phyloP scores from a whole-genome alignment of 2,329 filamentous ascomycete genomes.

The Fusarium equiseti region DNA sequence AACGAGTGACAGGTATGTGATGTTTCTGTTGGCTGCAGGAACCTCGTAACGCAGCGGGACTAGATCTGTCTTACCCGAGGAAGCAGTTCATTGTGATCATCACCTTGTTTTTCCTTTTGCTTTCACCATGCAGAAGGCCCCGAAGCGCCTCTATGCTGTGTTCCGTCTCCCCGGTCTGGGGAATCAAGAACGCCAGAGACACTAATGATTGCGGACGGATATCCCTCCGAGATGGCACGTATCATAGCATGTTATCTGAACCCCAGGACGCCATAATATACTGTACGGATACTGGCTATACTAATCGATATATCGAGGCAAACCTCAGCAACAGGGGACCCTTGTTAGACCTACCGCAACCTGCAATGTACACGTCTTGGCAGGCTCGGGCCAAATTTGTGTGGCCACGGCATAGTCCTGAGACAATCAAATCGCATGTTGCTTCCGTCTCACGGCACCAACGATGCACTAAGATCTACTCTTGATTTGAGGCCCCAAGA shows the following conservation, averaged over 20 bases:
- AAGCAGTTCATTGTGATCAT: background rate
- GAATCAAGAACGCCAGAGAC: background rate
- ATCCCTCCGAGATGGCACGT: background rate
- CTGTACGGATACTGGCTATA: background rate
- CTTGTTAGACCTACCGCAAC: slow-evolving; percentile 6
- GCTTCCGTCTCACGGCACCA: background rate
- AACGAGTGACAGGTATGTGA: background rate
- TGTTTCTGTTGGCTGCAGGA: background rate
- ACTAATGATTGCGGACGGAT: background rate
- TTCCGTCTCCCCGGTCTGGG: slow-evolving; percentile 21
- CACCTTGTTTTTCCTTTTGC: background rate
- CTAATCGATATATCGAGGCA: background rate
- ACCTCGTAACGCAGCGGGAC: background rate
- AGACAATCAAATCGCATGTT: background rate
- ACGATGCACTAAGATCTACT: background rate
- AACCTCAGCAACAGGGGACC: slow-evolving; percentile 2
- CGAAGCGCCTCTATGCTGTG: background rate
- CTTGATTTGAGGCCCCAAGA: slow-evolving; percentile 1
- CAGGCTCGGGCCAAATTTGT: slow-evolving; percentile 1
- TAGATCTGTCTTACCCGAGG: background rate
- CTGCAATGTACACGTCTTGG: slow-evolving; percentile 20
- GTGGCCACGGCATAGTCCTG: background rate
- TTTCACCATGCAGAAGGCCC: background rate
- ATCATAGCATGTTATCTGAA: background rate
- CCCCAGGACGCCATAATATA: background rate